Percentiles rank a stretch among this genome's conserved stretches.
Evolutionary conservation across 495 filamentous ascomycete species (phyloP).

Genomic region (Usnea hakonensis): DNA sequence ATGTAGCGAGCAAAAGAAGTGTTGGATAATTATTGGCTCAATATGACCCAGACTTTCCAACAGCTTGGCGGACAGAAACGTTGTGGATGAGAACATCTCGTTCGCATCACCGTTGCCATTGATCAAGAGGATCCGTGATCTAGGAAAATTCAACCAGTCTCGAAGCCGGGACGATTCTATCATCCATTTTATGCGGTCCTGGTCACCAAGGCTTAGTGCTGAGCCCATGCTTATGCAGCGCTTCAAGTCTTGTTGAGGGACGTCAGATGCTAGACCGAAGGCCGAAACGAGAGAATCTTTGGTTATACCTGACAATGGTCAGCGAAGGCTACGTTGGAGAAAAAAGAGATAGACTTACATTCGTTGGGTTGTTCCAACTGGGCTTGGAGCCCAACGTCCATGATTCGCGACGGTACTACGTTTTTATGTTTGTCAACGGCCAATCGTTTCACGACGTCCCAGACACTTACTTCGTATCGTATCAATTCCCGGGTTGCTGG

Average conservation of each 20-base stretch:
- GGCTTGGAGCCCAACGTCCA: neutral
- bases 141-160: neutral
- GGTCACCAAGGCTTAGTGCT: neutral
- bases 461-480: neutral
- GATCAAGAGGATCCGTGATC: neutral
- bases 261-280: neutral
- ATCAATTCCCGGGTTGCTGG: neutral
- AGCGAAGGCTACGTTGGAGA: neutral
- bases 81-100: slow-evolving; percentile 4
- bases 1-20: slow-evolving; percentile 6
- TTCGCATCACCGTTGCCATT: neutral
- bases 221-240: neutral
- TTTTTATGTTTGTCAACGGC: neutral
- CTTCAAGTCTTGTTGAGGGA: neutral
- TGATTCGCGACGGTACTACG: neutral
- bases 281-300: neutral
- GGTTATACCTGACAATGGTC: neutral
- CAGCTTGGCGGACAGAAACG: neutral
- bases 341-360: neutral
- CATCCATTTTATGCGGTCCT: slow-evolving; percentile 7
- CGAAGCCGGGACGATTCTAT: neutral
- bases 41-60: neutral
- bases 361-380: neutral
- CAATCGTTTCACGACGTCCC: neutral
- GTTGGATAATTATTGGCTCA: neutral